Base-by-base conservation (phyloP, 2,329 filamentous ascomycete species). In the Fusarium veterinarium region DNA sequence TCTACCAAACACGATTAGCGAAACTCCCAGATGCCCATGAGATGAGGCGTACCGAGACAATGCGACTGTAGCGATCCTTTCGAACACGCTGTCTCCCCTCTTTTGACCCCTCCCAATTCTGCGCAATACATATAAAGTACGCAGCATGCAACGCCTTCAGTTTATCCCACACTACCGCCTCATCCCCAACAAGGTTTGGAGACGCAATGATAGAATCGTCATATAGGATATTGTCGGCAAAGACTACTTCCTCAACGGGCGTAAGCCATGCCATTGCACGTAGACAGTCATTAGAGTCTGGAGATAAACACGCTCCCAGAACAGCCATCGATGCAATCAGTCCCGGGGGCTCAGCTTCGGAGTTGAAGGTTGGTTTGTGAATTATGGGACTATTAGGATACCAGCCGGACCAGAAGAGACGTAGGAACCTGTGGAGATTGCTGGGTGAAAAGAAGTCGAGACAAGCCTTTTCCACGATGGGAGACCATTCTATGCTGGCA, bases 331-430 rank as follows among this genome's bases (percentile, higher is more conserved):
- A 35, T n/a, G 53, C 53, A 35, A 57, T 5, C 1, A 57, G n/a
- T 5, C n/a, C 23, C 6, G 40, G 12, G 0, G 40, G n/a, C 2
- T 57, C 40, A 1, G n/a, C 12, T 7, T 45, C 23, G 17, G 13
- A 6, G 4, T 35, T 45, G 13, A 57, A 45, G 0, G n/a, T 45
- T 16, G 53, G 53, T 6, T 37, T 35, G 40, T 57, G 35, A 8
- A 57, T 57, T 17, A 57, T 57, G 2, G 53, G 53, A 6, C 6
- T 57, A 6, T 57, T 42, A 11, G 53, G 53, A 57, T 45, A 57
- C 53, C 53, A 57, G 17, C 53, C 53, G 3, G 28, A 57, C 53
- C 53, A 57, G 17, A 57, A 57, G 13, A 57, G 40, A 6, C 1
- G 20, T 1, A 45, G 5, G n/a, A 44, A 56, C 4, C 40, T 57